A percentile compares a stretch with the other conserved stretches of the same genome.
Evolutionary conservation across 2,329 filamentous ascomycete species (phyloP).

Genomic region (Sclerotinia subarctica): DNA sequence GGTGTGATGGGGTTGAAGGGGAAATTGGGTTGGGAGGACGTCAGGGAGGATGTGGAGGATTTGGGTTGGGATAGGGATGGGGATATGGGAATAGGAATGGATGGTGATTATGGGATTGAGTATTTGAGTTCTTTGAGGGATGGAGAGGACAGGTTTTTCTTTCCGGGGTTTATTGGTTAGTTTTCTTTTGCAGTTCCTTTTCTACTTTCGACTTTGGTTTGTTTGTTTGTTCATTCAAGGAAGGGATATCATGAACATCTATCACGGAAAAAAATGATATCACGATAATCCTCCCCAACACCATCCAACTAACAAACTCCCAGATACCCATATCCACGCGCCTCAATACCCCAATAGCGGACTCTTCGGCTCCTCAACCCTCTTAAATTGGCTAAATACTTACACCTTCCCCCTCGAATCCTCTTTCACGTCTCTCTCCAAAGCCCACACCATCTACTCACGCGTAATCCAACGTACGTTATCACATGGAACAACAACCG

Average conservation of each 20-base stretch:
- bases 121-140: slow-evolving; percentile 24
- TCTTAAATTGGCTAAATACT: slow-evolving; percentile 87
- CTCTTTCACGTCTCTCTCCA: slow-evolving; percentile 61
- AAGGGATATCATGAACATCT: background rate
- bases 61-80: slow-evolving; percentile 37
- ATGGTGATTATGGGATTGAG: slow-evolving; percentile 22
- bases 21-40: slow-evolving; percentile 34
- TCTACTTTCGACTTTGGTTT: background rate
- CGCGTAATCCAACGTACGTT: slow-evolving; percentile 78
- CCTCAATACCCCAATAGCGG: slow-evolving; percentile 92
- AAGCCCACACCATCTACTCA: slow-evolving; percentile 70
- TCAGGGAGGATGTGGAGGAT: slow-evolving; percentile 33
- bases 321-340: slow-evolving; percentile 94
- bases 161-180: slow-evolving; percentile 75
- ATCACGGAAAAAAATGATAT: background rate
- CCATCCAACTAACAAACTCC: background rate
- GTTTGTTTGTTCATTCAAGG: background rate
- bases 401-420: slow-evolving; percentile 95
- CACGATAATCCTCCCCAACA: background rate
- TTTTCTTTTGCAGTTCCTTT: slow-evolving; percentile 7
- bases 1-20: slow-evolving; percentile 35
- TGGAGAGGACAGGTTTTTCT: slow-evolving; percentile 68
- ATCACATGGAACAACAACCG: slow-evolving; percentile 86
- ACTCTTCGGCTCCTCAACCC: slow-evolving; percentile 88
- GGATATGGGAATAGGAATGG: too few relatives aligned